A percentile compares a stretch with the other conserved stretches of the same genome.
Conservation (phyloP, 2,329 filamentous ascomycete species). For the Monosporascus sp. region DNA sequence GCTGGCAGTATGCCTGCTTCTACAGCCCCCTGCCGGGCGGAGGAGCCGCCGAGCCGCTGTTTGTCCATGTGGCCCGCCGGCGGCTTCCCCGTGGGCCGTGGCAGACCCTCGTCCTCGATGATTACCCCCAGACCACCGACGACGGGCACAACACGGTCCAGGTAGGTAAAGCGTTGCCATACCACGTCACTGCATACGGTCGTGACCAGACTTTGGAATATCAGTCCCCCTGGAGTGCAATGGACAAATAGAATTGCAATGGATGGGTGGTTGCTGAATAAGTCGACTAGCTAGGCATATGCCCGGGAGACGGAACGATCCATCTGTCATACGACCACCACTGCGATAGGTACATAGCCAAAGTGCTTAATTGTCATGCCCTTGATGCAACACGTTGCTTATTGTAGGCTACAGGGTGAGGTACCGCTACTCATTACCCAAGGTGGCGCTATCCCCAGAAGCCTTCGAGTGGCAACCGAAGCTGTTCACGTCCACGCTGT, state of each 20-base stretch:
- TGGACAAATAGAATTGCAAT: neutral
- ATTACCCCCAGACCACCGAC: constrained; percentile 44
- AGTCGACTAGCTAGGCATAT: constrained; percentile 36
- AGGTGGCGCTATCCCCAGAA: constrained; percentile 27
- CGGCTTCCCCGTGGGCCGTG: constrained; percentile 35
- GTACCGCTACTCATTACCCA: constrained; percentile 32
- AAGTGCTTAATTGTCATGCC: too few relatives aligned
- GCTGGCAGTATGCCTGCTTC: constrained; percentile 45
- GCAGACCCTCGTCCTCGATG: constrained; percentile 42
- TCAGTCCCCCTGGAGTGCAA: too few relatives aligned
- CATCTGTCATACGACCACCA: constrained; percentile 50
- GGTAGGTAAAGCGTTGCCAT: constrained; percentile 14
- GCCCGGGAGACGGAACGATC: constrained; percentile 45
- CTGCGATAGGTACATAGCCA: constrained; percentile 29
- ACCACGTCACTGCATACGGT: neutral
- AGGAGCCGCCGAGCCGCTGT: constrained; percentile 28
- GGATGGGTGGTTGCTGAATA: neutral
- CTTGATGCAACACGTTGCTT: neutral
- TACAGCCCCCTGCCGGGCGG: constrained; percentile 26
- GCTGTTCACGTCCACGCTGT: constrained; percentile 33
- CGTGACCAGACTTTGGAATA: neutral
- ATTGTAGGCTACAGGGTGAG: constrained; percentile 20
- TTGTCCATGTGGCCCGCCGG: constrained; percentile 41
- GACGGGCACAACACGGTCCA: constrained; percentile 50
- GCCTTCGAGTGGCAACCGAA: constrained; percentile 25